Percentiles rank a stretch among this genome's conserved stretches.
These are phyloP conservation scores for Lactarius quietus DNA, from an alignment of 768 basidiomycete species.

Conservation along the genomic window DNA sequence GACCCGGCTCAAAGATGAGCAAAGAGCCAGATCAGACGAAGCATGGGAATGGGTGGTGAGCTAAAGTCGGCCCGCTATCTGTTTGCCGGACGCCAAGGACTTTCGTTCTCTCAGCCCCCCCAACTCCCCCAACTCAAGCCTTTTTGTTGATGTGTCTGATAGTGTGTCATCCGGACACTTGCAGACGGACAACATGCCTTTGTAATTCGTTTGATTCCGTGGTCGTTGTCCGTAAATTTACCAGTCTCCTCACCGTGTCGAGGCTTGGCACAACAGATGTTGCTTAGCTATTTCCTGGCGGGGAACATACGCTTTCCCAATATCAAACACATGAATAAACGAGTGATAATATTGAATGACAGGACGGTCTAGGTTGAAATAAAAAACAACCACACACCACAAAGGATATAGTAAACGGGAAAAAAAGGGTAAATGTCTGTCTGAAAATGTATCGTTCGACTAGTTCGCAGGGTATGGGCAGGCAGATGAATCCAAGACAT, in stretches of 20 bases:
- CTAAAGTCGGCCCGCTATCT: neutral
- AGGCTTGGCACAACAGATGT: constrained; percentile 14
- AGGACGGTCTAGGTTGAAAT: constrained; percentile 18
- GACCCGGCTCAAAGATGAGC: no score
- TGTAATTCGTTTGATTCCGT: constrained; percentile 17
- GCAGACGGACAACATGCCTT: constrained; percentile 24
- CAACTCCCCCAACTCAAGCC: neutral
- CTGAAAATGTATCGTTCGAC: constrained; percentile 3
- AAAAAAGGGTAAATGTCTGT: constrained; percentile 5
- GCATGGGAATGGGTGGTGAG: no score
- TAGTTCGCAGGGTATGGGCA: neutral
- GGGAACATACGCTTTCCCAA: constrained; percentile 10
- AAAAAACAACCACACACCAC: constrained; percentile 3
- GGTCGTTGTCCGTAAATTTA: constrained; percentile 24
- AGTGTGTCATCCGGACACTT: constrained; percentile 13
- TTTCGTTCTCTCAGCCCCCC: neutral
- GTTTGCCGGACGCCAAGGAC: neutral
- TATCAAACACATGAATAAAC: constrained; percentile 5
- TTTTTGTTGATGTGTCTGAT: neutral
- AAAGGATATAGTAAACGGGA: neutral
- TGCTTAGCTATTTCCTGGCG: constrained; percentile 20
- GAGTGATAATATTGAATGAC: constrained; percentile 21
- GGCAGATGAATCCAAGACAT: neutral
- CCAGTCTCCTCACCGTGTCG: constrained; percentile 22
- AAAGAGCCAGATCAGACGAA: no score